Evolutionary conservation across 495 filamentous ascomycete species (phyloP), one percentile per base, ranked within the genome.

Genomic region (Recurvomyces mirabilis): DNA sequence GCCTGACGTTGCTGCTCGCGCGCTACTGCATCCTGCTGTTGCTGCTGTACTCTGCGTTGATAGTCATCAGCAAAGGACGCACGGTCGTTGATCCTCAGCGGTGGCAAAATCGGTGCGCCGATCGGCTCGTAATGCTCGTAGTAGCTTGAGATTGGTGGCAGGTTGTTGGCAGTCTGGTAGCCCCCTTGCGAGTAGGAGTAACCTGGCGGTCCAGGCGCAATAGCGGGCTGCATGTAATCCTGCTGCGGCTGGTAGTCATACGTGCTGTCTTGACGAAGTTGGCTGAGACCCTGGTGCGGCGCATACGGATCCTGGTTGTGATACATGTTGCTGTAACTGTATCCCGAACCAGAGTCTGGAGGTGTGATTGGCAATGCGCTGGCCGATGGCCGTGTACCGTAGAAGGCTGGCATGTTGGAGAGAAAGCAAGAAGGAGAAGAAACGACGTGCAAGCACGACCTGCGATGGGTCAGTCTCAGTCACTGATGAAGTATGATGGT

Each of bases 41-140:
- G 40, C 21, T 59, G 51, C n/a, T 54, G 46, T 3, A 41, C 15
- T 5, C 52, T 49, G 22, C 57, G 60, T 36, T 56, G 55, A 35
- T 61, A 55, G 20, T 56, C 52, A 15, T 49, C 49, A 17, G 41
- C 31, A 23, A 54, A 57, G 3, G 30, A 38, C 21, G 51, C 47
- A 3, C 39, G 47, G 22, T 58, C 52, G 20, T 58, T 43, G 37
- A 59, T 56, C 23, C 55, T 52, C 50, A 66, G 52, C 5, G 62
- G 63, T 12, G 63, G 61, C 1, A 63, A 52, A 15, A 59, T 54
- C n/a, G 55, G 50, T 6, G 59, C 45, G 23, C 56, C 61, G 10
- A 56, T 38, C 9, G 54, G 49, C 41, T 64, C 62, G 41, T 63
- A 57, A 49, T 58, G 61, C 41, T 64, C 62, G 41, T 63, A 57